Conservation (phyloP, 305 asterid genomes). For the Solanum hybrid region DNA sequence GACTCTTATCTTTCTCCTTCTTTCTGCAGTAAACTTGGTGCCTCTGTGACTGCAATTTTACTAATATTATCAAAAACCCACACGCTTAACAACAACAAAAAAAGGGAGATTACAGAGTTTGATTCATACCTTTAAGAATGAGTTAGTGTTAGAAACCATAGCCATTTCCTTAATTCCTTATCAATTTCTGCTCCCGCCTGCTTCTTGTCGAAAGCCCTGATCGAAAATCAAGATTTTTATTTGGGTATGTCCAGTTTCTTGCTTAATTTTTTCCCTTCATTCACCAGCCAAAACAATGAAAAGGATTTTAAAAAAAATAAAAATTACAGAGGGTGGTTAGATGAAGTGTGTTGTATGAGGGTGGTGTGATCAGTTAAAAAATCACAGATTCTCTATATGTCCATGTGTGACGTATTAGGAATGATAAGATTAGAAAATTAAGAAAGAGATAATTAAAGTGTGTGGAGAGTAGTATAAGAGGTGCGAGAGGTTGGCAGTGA, state of each 20-base stretch:
- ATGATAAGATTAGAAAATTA: not conserved
- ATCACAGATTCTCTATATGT: not conserved
- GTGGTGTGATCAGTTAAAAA: not conserved
- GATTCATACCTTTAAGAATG: constrained; percentile 41
- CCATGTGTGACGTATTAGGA: not conserved
- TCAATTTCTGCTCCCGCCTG: not conserved
- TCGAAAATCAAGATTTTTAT: not conserved
- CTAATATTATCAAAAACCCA: not conserved
- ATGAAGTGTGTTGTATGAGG: not conserved
- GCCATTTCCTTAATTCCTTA: constrained; percentile 31
- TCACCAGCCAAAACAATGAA: not conserved
- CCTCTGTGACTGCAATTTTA: constrained; percentile 25
- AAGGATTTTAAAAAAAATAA: not conserved
- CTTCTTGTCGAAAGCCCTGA: not conserved
- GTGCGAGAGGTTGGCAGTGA: too few relatives aligned
- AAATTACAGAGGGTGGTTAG: not conserved
- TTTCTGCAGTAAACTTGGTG: constrained; percentile 58
- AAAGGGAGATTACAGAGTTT: not conserved
- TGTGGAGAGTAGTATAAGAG: not conserved
- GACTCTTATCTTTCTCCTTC: constrained; percentile 61
- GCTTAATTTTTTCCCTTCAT: not conserved
- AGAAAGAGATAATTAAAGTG: not conserved
- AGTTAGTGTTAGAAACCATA: constrained; percentile 31
- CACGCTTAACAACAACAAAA: not conserved
- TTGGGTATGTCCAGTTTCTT: not conserved